A percentile compares a stretch with the other conserved stretches of the same genome.
phyloP scores from a whole-genome alignment of 176 grass and related monocot genomes.

The Bothriochloa decipiens region DNA sequence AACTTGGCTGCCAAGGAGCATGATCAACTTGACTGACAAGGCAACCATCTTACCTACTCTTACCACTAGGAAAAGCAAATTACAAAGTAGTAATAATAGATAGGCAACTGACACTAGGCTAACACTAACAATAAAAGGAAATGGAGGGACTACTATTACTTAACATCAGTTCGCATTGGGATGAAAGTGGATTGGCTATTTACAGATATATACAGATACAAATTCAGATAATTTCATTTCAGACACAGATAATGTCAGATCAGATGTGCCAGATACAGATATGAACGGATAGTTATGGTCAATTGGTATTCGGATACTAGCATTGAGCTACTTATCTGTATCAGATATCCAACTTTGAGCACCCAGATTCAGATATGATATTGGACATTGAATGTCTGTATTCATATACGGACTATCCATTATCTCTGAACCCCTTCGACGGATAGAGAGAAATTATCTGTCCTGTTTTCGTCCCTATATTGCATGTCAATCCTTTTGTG shows the following conservation, averaged over 20 bases:
- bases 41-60: too few relatives aligned
- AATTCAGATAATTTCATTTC: background rate
- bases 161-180: background rate
- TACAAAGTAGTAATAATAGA: too few relatives aligned
- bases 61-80: too few relatives aligned
- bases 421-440: background rate
- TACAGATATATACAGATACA: background rate
- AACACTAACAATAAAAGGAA: too few relatives aligned
- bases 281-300: background rate
- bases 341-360: conserved; percentile 1
- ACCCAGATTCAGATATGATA: background rate
- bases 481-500: background rate
- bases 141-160: too few relatives aligned
- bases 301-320: background rate
- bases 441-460: background rate
- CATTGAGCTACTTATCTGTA: background rate
- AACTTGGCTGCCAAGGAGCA: too few relatives aligned
- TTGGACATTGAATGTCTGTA: background rate
- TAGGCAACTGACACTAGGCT: too few relatives aligned
- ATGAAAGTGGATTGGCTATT: background rate
- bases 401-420: background rate
- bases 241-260: background rate
- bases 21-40: too few relatives aligned
- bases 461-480: background rate
- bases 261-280: background rate